Base-by-base conservation (phyloP, 805 yeast species). In the Scheffersomyces ergatensis region DNA sequence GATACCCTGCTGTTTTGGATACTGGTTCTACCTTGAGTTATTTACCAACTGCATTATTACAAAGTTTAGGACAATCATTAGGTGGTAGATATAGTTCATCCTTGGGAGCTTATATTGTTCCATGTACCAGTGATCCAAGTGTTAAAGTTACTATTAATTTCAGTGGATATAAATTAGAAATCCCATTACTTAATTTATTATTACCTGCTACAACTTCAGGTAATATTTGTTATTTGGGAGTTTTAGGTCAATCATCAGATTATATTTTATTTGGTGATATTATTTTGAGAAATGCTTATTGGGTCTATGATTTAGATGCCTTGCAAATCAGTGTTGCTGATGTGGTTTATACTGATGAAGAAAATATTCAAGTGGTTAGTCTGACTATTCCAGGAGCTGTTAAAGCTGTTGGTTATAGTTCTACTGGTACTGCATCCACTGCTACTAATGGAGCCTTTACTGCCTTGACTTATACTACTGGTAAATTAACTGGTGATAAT, bases 261-360 rank as follows among this genome's bases (percentile, higher is more conserved):
- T 50, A 50, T 40, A 50, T 64, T 14, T 70, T 82, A 40, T 65
- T 85, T 27, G 93, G 93, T 9, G 89, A 83, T 54, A 73, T 76
- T 34, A 76, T 85, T 54, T 61, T 85, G 47, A 69, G 86, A 39
- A 72, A 76, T 42, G 82, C 83, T 2, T 84, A 82, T 57, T 70
- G 80, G 20, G 87, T 82, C 13, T 82, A 75, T 58, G 84, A 85
- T 57, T 61, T 82, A 38, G 86, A 80, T 24, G 74, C 74, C 52
- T 62, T 60, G 35, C 70, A 77, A 50, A 65, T 84, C 29, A 78
- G 85, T 3, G 49, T 84, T 54, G 86, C 68, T 6, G 65, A 55
- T 37, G 61, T 46, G 20, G 50, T 46, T 15, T 57, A 58, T 39
- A 51, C 66, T 25, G 36, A 48, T 39, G 56, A 57, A 12, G 65